Evolutionary conservation across 495 filamentous ascomycete genomes (phyloP).

Genomic region (Aspergillus campestris): DNA sequence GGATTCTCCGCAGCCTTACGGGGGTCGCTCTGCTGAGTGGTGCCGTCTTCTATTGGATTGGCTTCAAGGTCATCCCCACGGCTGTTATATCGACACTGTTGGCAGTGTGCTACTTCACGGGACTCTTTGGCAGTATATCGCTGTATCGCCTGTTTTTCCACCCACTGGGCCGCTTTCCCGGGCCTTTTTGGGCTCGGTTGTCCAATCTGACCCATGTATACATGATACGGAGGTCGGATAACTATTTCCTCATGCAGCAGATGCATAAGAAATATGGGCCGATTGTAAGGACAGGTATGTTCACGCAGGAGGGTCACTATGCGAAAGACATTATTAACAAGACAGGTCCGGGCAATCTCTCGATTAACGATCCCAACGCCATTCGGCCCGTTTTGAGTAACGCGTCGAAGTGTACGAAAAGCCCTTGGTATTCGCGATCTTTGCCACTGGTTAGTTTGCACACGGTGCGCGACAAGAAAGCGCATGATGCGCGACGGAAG

Average conservation of each 20-base stretch:
- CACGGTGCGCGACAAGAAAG: constrained; percentile 5
- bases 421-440: constrained; percentile 27
- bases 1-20: constrained; percentile 1
- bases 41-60: too few species aligned
- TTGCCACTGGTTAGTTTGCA: constrained; percentile 15
- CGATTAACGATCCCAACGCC: constrained; percentile 24
- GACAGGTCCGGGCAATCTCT: constrained; percentile 13
- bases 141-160: constrained; percentile 22
- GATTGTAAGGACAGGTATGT: constrained; percentile 28
- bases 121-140: constrained; percentile 24
- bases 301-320: not conserved
- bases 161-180: constrained; percentile 25
- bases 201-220: constrained; percentile 18
- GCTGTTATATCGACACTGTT: too few species aligned
- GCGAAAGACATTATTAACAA: too few species aligned
- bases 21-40: too few species aligned
- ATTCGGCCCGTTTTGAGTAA: constrained; percentile 24
- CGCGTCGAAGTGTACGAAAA: constrained; percentile 24
- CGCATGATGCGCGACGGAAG: constrained; percentile 5
- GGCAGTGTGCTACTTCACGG: constrained; percentile 10
- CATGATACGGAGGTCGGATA: constrained; percentile 13
- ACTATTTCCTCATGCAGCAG: constrained; percentile 4
- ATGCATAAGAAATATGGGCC: constrained; percentile 36
- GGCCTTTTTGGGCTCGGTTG: constrained; percentile 18
- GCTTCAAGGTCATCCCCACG: too few species aligned